Conservation (phyloP, 208 protist species). For the Endotrypanum monterogeii region DNA sequence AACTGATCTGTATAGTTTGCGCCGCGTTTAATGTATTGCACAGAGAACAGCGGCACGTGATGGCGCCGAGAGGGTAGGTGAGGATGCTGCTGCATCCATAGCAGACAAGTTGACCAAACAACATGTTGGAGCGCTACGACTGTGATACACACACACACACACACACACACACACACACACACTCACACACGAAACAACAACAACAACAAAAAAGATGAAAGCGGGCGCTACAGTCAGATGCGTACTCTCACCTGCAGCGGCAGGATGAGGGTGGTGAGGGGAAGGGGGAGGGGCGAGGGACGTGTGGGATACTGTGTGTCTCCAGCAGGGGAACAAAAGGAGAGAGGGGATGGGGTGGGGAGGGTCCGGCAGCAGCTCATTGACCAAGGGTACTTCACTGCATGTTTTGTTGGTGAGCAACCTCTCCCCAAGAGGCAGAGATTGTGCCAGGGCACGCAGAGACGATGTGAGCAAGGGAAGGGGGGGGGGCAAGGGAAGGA, state of each 20-base stretch:
- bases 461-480: too few species aligned
- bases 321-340: too few species aligned
- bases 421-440: too few species aligned
- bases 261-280: neutral
- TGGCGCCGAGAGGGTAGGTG: slow-evolving; percentile 66
- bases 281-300: neutral
- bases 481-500: too few species aligned
- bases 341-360: too few species aligned
- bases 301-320: too few species aligned
- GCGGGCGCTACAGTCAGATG: neutral
- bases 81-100: slow-evolving; percentile 65
- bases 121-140: slow-evolving; percentile 15
- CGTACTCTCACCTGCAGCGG: neutral
- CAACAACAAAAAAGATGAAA: neutral
- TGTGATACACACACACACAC: neutral
- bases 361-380: too few species aligned
- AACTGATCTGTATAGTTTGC: slow-evolving; percentile 55
- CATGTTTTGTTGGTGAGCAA: too few species aligned
- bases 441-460: too few species aligned
- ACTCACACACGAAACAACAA: neutral
- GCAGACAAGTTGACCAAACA: slow-evolving; percentile 76
- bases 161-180: neutral
- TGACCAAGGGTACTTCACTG: too few species aligned
- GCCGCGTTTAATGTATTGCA: slow-evolving; percentile 71
- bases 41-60: slow-evolving; percentile 76